Evolutionary conservation across 75 land plant genomes (phyloP).

Genomic region (Isoetes taiwanensis): DNA sequence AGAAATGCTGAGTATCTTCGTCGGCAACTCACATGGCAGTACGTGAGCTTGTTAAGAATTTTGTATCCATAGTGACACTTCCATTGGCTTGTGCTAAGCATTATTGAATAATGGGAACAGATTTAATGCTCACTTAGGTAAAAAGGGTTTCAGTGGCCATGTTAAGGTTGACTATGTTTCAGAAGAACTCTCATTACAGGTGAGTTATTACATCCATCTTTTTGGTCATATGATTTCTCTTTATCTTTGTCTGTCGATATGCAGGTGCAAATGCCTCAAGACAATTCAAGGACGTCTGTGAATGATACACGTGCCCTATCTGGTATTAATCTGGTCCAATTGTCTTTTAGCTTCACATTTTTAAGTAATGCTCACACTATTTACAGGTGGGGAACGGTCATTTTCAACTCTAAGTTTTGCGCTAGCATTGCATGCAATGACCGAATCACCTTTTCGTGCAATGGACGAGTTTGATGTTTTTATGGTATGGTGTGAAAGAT

Average conservation of each 20-base stretch:
- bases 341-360: neutral
- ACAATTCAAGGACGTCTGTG: conserved; percentile 61
- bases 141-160: conserved; percentile 76
- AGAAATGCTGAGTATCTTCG: conserved; percentile 49
- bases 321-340: conserved; percentile 27
- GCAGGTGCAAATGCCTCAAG: conserved; percentile 97
- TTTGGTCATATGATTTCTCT: neutral
- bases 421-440: conserved; percentile 88
- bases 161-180: conserved; percentile 54
- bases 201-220: neutral
- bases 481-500: conserved; percentile 43
- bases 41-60: conserved; percentile 18
- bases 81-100: too few relatives aligned
- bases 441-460: conserved; percentile 97
- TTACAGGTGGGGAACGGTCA: conserved; percentile 89
- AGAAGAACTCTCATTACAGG: conserved; percentile 31
- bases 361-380: neutral
- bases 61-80: conserved; percentile 3
- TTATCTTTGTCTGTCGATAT: neutral
- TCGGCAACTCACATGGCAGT: conserved; percentile 80
- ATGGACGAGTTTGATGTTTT: conserved; percentile 99
- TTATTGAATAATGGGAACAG: too few relatives aligned
- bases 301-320: conserved; percentile 89
- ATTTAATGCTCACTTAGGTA: conserved; percentile 72
- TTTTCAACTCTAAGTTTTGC: conserved; percentile 93